phyloP scores from a whole-genome alignment of 2,329 filamentous ascomycete species.

The Botrytis cinerea region DNA sequence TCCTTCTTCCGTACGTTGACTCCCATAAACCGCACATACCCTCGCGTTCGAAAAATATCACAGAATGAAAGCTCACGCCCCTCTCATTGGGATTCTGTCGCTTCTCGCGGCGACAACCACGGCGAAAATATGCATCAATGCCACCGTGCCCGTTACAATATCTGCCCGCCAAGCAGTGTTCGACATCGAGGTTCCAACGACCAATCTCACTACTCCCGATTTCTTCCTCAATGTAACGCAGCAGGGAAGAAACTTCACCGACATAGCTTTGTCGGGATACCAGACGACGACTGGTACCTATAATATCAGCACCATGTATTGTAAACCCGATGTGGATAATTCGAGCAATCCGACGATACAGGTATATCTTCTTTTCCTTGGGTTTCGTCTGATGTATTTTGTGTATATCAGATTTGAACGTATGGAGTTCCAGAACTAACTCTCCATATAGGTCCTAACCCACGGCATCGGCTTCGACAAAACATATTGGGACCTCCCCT shows the following conservation, averaged over 20 bases:
- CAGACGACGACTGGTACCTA: slow-evolving; percentile 55
- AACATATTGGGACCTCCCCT: slow-evolving; percentile 29
- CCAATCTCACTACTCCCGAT: slow-evolving; percentile 45
- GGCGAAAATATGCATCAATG: not conserved
- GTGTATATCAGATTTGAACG: not conserved
- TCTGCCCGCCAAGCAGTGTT: not conserved
- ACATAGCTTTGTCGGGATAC: slow-evolving; percentile 50
- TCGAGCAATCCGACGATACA: not conserved
- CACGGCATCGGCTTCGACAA: slow-evolving; percentile 28
- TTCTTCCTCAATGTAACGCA: slow-evolving; percentile 54
- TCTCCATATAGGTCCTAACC: slow-evolving; percentile 22
- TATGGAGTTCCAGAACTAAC: not conserved
- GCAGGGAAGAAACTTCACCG: slow-evolving; percentile 53
- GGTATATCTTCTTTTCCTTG: not conserved
- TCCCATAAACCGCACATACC: not conserved
- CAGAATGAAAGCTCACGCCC: not conserved
- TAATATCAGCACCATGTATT: slow-evolving; percentile 51
- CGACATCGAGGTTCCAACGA: not conserved
- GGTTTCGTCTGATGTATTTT: not conserved
- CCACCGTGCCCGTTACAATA: not conserved
- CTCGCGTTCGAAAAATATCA: not conserved
- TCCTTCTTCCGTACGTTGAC: not conserved
- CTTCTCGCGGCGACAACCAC: not conserved
- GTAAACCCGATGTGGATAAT: not conserved
- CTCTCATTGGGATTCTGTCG: not conserved